A percentile compares a stretch with the other conserved stretches of the same genome.
Evolutionary conservation across 768 basidiomycete genomes (phyloP).

Genomic region (Pholiota microspora): DNA sequence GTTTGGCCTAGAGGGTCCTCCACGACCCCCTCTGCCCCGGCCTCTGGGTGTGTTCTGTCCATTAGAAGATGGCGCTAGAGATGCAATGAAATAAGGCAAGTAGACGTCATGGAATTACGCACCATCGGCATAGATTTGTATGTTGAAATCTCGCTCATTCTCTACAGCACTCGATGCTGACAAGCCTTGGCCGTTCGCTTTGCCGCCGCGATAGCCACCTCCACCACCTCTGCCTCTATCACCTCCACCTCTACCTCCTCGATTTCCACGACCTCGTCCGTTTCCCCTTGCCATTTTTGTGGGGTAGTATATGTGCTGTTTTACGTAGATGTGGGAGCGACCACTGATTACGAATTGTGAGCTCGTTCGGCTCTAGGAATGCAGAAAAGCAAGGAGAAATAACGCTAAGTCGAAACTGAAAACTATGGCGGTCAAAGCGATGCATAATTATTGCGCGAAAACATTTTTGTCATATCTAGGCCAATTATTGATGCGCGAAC

Average conservation of each 20-base stretch:
- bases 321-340: neutral
- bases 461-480: too few relatives aligned
- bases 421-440: too few relatives aligned
- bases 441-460: too few relatives aligned
- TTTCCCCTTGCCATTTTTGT: neutral
- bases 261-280: neutral
- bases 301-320: neutral
- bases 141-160: conserved; percentile 8
- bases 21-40: conserved; percentile 27
- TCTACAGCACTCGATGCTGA: conserved; percentile 4
- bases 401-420: neutral
- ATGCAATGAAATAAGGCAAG: neutral
- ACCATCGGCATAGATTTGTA: conserved; percentile 6
- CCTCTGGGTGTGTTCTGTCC: conserved; percentile 9
- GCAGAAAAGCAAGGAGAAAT: neutral
- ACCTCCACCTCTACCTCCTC: neutral
- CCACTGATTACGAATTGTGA: neutral
- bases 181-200: neutral
- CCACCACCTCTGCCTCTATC: neutral
- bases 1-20: conserved; percentile 18
- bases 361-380: neutral
- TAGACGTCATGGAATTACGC: neutral
- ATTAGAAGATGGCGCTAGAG: conserved; percentile 3
- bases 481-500: too few relatives aligned
- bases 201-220: neutral